phyloP scores from a whole-genome alignment of 2,329 filamentous ascomycete genomes.

The Cladosporium cucumerinum region DNA sequence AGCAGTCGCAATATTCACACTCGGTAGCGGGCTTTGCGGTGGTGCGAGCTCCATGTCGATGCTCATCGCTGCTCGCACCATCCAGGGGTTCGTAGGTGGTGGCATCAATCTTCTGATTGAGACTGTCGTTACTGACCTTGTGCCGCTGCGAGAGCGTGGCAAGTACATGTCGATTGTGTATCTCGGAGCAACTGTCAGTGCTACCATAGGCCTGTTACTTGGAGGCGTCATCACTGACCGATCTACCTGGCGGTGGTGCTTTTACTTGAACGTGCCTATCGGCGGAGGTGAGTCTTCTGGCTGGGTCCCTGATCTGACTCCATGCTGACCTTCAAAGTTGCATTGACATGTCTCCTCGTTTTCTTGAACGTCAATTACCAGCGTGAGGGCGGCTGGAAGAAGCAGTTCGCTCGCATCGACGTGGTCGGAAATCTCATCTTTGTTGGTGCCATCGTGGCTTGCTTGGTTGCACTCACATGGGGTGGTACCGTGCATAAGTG shows the following conservation, averaged over 20 bases:
- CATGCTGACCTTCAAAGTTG: constrained; percentile 14
- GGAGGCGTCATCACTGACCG: constrained; percentile 43
- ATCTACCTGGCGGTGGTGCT: constrained; percentile 47
- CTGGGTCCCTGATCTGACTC: too few relatives aligned
- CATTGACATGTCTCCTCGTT: constrained; percentile 30
- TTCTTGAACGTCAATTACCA: constrained; percentile 40
- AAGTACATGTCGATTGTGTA: constrained; percentile 41
- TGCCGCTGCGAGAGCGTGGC: constrained; percentile 48
- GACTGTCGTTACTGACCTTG: constrained; percentile 51
- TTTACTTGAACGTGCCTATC: constrained; percentile 39
- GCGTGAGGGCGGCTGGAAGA: constrained; percentile 18
- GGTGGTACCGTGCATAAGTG: constrained; percentile 46
- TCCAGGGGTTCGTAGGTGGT: constrained; percentile 53
- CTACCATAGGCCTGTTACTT: constrained; percentile 40
- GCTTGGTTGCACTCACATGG: constrained; percentile 46
- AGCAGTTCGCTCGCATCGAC: constrained; percentile 39
- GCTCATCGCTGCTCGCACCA: constrained; percentile 52
- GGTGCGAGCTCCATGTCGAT: constrained; percentile 43
- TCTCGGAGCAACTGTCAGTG: constrained; percentile 42
- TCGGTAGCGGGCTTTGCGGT: constrained; percentile 54
- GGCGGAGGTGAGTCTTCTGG: constrained; percentile 19
- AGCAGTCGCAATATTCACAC: constrained; percentile 46
- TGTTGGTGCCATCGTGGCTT: constrained; percentile 38
- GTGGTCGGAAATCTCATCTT: constrained; percentile 45
- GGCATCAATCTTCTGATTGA: constrained; percentile 47